These are phyloP conservation scores for Diophrys sp. DNA, from an alignment of 73 alveolate species.

Conservation along the genomic window DNA sequence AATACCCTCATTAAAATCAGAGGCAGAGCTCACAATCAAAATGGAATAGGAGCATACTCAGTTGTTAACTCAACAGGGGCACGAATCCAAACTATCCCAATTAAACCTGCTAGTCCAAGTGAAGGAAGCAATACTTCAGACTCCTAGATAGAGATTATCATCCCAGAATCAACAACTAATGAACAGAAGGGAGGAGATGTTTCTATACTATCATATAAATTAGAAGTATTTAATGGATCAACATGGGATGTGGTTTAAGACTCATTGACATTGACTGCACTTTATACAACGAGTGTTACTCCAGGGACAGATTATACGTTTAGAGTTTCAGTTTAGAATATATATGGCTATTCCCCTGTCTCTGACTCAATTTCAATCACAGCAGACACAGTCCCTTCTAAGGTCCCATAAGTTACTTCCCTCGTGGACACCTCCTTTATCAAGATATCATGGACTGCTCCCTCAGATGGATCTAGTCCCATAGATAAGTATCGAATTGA, in stretches of 20 bases:
- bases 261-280: neutral
- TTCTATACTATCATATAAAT: conserved; percentile 26
- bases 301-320: neutral
- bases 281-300: neutral
- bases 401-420: conserved; percentile 8
- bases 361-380: conserved; percentile 4
- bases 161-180: conserved; percentile 11
- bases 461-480: conserved; percentile 19
- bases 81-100: conserved; percentile 9
- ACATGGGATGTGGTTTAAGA: conserved; percentile 1
- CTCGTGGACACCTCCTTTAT: conserved; percentile 6
- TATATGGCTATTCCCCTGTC: conserved; percentile 24
- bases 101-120: conserved; percentile 13
- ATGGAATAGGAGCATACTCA: conserved; percentile 42
- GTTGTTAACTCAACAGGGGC: conserved; percentile 36
- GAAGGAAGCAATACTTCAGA: conserved; percentile 12
- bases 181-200: conserved; percentile 36
- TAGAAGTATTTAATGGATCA: conserved; percentile 4
- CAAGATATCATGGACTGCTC: conserved; percentile 25
- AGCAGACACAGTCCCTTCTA: conserved; percentile 30
- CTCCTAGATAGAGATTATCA: conserved; percentile 15
- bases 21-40: conserved; percentile 27
- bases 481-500: conserved; percentile 17
- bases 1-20: conserved; percentile 8
- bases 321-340: conserved; percentile 6